Evolutionary conservation across 2,329 filamentous ascomycete species (phyloP).

Genomic region (Juglanconis sp.): DNA sequence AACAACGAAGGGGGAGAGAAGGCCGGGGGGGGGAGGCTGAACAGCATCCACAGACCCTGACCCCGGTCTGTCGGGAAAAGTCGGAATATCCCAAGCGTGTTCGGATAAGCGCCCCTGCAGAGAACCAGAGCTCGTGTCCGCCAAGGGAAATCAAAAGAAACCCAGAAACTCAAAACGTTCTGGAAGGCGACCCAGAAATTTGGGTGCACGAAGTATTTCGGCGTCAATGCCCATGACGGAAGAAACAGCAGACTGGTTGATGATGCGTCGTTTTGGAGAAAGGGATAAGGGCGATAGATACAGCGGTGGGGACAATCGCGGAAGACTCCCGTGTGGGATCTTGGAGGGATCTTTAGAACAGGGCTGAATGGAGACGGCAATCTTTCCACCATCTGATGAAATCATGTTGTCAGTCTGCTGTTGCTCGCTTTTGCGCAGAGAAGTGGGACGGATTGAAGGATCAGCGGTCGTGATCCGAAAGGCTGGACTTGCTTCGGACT

Average conservation of each 20-base stretch:
- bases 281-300: background rate
- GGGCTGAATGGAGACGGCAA: background rate
- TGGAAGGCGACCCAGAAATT: background rate
- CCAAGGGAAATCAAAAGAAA: background rate
- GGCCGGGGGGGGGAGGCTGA: slow-evolving; percentile 3
- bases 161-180: slow-evolving; percentile 1
- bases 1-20: background rate
- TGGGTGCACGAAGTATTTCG: background rate
- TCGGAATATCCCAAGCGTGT: background rate
- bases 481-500: background rate
- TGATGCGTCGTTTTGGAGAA: slow-evolving; percentile 1
- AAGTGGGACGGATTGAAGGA: background rate
- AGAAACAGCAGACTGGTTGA: slow-evolving; percentile 6
- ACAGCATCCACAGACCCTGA: background rate
- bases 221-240: background rate
- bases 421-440: background rate
- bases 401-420: slow-evolving; percentile 5
- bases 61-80: slow-evolving; percentile 5
- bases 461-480: background rate
- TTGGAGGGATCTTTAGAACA: background rate
- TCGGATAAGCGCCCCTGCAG: background rate
- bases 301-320: background rate
- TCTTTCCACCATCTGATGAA: background rate
- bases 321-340: background rate
- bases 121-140: background rate